phyloP scores from a whole-genome alignment of 345 rosid species.

The Ceriops zippeliana region DNA sequence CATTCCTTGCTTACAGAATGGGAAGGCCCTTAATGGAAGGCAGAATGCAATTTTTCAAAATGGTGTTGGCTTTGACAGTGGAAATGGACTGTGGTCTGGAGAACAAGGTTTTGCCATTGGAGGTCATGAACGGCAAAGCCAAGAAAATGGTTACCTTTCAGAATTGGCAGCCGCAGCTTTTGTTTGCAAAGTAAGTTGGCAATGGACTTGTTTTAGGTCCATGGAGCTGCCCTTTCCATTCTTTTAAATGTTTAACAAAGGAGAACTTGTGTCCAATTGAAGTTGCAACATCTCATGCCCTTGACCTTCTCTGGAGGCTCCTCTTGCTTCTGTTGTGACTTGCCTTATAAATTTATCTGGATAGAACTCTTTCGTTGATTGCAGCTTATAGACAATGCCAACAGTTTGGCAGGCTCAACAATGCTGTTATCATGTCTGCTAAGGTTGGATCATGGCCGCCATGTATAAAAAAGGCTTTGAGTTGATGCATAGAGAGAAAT shows the following conservation, averaged over 20 bases:
- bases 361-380: no score
- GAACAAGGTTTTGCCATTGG: constrained; percentile 98
- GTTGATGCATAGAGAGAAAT: no score
- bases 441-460: no score
- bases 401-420: no score
- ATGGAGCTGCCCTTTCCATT: neutral
- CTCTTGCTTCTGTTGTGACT: no score
- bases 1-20: constrained; percentile 35
- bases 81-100: constrained; percentile 72
- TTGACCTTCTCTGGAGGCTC: no score
- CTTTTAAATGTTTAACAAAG: neutral
- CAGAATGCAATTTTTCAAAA: constrained; percentile 57
- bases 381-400: no score
- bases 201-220: neutral
- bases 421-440: no score
- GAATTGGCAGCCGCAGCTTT: constrained; percentile 96
- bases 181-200: constrained; percentile 67
- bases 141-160: constrained; percentile 70
- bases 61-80: constrained; percentile 87
- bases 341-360: no score
- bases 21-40: constrained; percentile 36
- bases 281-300: no score
- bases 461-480: no score
- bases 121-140: constrained; percentile 79
- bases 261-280: no score